Evolutionary conservation across 2,329 filamentous ascomycete genomes (phyloP), one percentile per base, ranked within the genome.

Genomic region (Balansia obtecta): DNA sequence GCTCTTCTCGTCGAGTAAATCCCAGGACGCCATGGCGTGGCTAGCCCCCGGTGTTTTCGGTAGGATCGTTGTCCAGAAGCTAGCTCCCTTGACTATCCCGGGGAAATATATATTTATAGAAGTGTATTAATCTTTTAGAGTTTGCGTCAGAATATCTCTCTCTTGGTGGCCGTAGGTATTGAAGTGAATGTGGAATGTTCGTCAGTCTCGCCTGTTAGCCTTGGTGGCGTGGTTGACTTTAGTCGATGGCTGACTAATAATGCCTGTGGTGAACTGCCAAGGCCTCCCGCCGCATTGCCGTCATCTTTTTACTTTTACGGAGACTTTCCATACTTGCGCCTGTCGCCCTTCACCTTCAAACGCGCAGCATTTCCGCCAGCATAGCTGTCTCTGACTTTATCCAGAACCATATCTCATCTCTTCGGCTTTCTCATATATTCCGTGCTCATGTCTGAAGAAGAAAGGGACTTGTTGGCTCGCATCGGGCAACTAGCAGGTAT

Each of bases 1-100:
- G 56, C 88, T 85, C 55, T 77, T 75, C 57, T 86, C 84, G 50
- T 88, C 83, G 46, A 94, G 73, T 45, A 90, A 71, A 43, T 77
- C 74, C 72, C 83, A 89, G 45, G 67, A 65, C 20, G 72, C 62
- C 71, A 74, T 73, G 50, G 48, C 58, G 41, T 4, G 37, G n/a
- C 39, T 15, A 27, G 27, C 27, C 4, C 27, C 27, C 27, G 4
- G 27, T 27, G 4, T 27, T 27, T 4, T 27, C 27, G 27, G 7
- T 7, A 27, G 27, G 5, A 27, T 27, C 4, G 5, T 27, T 5
- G 4, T 27, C 27, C 27, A 27, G 27, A 27, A 27, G 1, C 27
- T 27, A 27, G n/a, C 27, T 27, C 27, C 27, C 8, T 7, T 6
- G 4, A 27, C 27, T 27, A 7, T 5, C 27, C 27, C 27, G 5